Base-by-base conservation (phyloP, 805 yeast genomes). In the Candida yuanshanica region DNA sequence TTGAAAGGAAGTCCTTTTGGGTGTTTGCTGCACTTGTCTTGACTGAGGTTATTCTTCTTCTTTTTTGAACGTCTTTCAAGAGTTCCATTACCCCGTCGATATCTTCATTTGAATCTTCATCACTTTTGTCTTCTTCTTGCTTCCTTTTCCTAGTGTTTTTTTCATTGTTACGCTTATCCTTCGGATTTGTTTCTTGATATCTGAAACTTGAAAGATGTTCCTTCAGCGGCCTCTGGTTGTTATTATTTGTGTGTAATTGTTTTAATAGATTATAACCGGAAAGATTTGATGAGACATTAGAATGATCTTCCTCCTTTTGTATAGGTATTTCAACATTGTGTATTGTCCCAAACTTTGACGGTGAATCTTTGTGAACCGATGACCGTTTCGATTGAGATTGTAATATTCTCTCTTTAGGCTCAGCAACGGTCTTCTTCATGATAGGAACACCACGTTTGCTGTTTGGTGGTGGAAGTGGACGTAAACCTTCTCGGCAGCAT, bases 401-500 rank as follows among this genome's bases (percentile, higher is more conserved):
- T n/a, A n/a, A n/a, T n/a, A n/a, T n/a, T n/a, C n/a, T n/a, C n/a
- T n/a, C n/a, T n/a, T n/a, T n/a, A n/a, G n/a, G n/a, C n/a, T n/a
- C n/a, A n/a, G n/a, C n/a, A n/a, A n/a, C n/a, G n/a, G n/a, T n/a
- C n/a, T n/a, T n/a, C n/a, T n/a, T n/a, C n/a, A n/a, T n/a, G n/a
- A n/a, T n/a, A n/a, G n/a, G n/a, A n/a, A n/a, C n/a, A n/a, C n/a
- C 3, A 13, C 4, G n/a, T 14, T 27, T 27, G 18, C 10, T 14
- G 31, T 38, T 39, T 14, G 33, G 42, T 5, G 31, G 43, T 2
- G 66, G 63, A n/a, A 32, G 42, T 5, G 31, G 43, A 2, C 65
- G 63, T 16, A 65, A 52, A 1, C 77, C 77, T 27, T 68, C 71
- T 31, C 67, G 63, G 43, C 79, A 74, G 38, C 78, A 73, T 5